Evolutionary conservation across 108 stramenopile species (phyloP).

Genomic region (Cyclotella sp.): DNA sequence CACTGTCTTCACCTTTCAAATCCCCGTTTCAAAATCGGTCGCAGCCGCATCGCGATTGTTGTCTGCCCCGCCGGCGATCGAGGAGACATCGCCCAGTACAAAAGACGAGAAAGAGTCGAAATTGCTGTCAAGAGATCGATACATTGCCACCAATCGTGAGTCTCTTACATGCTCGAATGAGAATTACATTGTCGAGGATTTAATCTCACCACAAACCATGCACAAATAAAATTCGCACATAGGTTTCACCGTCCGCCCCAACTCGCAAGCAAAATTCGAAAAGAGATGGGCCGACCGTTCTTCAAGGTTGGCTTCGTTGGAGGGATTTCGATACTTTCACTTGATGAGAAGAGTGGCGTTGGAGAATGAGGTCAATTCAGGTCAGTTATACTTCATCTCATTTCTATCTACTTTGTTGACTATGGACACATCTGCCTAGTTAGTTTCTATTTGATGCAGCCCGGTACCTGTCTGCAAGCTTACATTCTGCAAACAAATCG

Average conservation of each 20-base stretch:
- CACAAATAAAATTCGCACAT: too few species aligned
- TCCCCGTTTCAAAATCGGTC: not conserved
- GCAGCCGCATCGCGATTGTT: not conserved
- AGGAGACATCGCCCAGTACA: not conserved
- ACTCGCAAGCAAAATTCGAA: slow-evolving; percentile 81
- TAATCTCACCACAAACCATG: too few species aligned
- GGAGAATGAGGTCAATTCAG: slow-evolving; percentile 49
- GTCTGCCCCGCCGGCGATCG: slow-evolving; percentile 3
- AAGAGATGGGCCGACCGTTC: slow-evolving; percentile 91
- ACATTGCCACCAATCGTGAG: slow-evolving; percentile 82
- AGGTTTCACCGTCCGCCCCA: slow-evolving; percentile 77
- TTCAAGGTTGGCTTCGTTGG: slow-evolving; percentile 68
- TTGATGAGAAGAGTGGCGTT: slow-evolving; percentile 77
- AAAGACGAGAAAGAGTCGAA: not conserved
- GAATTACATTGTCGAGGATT: too few species aligned
- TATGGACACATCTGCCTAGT: too few species aligned
- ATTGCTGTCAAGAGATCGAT: slow-evolving; percentile 76
- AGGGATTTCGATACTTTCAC: slow-evolving; percentile 90
- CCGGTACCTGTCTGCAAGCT: too few species aligned
- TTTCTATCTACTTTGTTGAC: not conserved
- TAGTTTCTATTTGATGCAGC: too few species aligned
- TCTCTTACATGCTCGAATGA: not conserved
- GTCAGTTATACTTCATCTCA: slow-evolving; percentile 11
- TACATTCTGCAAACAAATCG: not conserved
- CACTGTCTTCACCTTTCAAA: not conserved